Conservation (phyloP, 2,329 filamentous ascomycete genomes). For the Arthrobotrys iridis region DNA sequence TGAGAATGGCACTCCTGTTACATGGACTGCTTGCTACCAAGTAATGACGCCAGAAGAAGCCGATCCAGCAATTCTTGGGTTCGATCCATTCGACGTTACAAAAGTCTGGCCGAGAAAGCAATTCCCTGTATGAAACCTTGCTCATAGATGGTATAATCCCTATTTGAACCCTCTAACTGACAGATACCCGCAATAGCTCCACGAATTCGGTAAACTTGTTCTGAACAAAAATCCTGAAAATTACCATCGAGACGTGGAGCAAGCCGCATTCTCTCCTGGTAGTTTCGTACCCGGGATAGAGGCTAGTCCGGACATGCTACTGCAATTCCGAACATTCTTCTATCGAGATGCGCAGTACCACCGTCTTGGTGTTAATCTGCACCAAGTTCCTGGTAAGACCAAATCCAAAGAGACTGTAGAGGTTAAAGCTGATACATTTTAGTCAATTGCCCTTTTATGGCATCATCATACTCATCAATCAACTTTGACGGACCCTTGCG, state of each 20-base stretch:
- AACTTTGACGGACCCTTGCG: conserved; percentile 67
- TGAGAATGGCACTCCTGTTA: conserved; percentile 62
- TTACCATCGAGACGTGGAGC: conserved; percentile 66
- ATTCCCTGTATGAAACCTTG: conserved; percentile 61
- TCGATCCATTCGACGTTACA: conserved; percentile 68
- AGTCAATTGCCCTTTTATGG: conserved; percentile 64
- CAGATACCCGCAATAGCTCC: conserved; percentile 60
- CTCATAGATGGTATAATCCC: background rate
- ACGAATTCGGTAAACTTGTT: conserved; percentile 65
- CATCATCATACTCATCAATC: conserved; percentile 63
- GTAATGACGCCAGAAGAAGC: conserved; percentile 65
- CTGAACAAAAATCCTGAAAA: conserved; percentile 69
- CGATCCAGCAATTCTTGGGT: conserved; percentile 65
- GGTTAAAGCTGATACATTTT: background rate
- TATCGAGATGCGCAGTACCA: conserved; percentile 67
- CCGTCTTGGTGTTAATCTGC: conserved; percentile 66
- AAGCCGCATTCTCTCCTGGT: conserved; percentile 66
- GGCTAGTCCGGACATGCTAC: conserved; percentile 64
- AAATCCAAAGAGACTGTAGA: too few relatives aligned
- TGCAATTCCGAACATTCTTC: conserved; percentile 66
- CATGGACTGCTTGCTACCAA: conserved; percentile 64
- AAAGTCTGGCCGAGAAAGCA: conserved; percentile 66
- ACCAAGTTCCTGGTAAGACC: conserved; percentile 65
- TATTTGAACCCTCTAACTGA: too few relatives aligned
- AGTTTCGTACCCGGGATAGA: conserved; percentile 67